These are phyloP conservation scores for Tolypocladium tropicale DNA, from an alignment of 2,329 filamentous ascomycete genomes.

Conservation along the genomic window DNA sequence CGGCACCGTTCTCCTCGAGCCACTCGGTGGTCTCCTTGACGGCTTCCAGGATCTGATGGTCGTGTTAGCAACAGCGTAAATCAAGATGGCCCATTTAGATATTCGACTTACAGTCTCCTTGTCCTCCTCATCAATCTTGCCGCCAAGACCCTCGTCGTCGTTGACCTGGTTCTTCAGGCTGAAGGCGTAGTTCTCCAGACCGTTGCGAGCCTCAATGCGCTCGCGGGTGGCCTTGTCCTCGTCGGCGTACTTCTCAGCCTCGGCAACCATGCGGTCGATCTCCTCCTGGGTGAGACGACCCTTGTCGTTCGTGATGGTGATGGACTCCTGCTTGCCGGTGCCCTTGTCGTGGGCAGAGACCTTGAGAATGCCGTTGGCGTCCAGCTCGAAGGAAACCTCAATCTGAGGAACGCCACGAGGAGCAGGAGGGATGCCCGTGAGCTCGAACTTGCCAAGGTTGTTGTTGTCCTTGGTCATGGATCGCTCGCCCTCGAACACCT, in stretches of 20 bases:
- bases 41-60: constrained; percentile 67
- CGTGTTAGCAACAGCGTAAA: constrained; percentile 24
- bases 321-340: constrained; percentile 92
- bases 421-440: constrained; percentile 88
- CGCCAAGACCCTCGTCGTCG: constrained; percentile 90
- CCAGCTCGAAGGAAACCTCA: constrained; percentile 94
- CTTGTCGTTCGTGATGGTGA: constrained; percentile 99
- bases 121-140: constrained; percentile 97
- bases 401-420: constrained; percentile 97
- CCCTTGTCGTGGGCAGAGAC: constrained; percentile 96
- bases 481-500: constrained; percentile 91
- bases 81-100: neutral
- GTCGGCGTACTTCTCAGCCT: constrained; percentile 97
- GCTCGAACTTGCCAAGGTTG: constrained; percentile 94
- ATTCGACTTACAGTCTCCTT: constrained; percentile 74
- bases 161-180: constrained; percentile 98
- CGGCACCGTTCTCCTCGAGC: constrained; percentile 88
- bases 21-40: constrained; percentile 96
- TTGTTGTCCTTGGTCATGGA: constrained; percentile 97
- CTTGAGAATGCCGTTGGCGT: constrained; percentile 97
- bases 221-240: constrained; percentile 97
- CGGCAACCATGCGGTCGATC: constrained; percentile 97
- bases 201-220: constrained; percentile 93
- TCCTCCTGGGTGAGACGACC: constrained; percentile 92
- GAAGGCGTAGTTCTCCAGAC: constrained; percentile 98